A percentile compares a stretch with the other conserved stretches of the same genome.
Conservation (phyloP, 73 alveolate species). For the Urostyla sp. region DNA sequence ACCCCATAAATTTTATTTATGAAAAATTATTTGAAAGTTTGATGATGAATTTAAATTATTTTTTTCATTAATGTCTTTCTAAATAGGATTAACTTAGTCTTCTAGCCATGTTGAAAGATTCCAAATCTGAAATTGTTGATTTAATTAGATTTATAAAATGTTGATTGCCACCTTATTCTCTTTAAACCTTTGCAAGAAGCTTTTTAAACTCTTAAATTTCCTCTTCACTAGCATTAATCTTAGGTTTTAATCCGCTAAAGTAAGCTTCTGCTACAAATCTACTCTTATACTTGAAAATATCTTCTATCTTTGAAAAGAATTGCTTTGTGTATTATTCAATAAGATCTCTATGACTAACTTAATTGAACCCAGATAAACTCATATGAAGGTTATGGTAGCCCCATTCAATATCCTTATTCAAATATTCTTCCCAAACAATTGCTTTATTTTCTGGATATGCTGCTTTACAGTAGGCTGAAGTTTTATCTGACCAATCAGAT, state of each 20-base stretch:
- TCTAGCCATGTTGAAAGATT: too few species aligned
- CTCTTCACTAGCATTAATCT: conserved; percentile 32
- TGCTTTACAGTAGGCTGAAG: conserved; percentile 75
- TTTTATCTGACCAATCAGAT: conserved; percentile 67
- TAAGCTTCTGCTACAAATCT: conserved; percentile 58
- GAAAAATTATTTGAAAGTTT: too few species aligned
- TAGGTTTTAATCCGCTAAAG: conserved; percentile 51
- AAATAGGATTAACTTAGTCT: too few species aligned
- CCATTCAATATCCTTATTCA: conserved; percentile 54
- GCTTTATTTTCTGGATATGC: conserved; percentile 76
- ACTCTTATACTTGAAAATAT: conserved; percentile 28
- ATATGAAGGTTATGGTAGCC: conserved; percentile 50
- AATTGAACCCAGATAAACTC: conserved; percentile 16
- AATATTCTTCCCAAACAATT: conserved; percentile 67
- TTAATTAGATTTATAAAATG: conserved; percentile 29
- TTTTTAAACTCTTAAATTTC: conserved; percentile 19
- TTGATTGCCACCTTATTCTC: background rate
- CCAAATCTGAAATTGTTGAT: background rate
- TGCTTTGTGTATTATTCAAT: conserved; percentile 32
- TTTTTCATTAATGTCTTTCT: too few species aligned
- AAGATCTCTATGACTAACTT: conserved; percentile 51
- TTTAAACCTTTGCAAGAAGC: background rate
- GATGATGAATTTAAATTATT: too few species aligned
- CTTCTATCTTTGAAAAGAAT: conserved; percentile 48
- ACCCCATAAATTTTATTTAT: too few species aligned